phyloP scores from a whole-genome alignment of 2,329 filamentous ascomycete genomes.

The Albophoma yamanashiensis region DNA sequence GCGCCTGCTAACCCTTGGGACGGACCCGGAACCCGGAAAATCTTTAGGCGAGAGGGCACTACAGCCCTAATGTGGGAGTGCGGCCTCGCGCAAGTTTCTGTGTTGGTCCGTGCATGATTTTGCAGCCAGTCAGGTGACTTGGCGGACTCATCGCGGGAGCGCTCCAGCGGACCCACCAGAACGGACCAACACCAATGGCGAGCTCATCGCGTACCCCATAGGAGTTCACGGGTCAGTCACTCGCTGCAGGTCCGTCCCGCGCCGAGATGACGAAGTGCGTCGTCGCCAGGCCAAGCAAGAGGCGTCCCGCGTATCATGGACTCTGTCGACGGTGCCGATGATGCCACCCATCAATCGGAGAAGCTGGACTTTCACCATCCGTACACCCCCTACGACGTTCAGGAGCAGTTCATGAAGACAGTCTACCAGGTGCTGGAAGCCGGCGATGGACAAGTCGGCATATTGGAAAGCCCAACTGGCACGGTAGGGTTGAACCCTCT shows the following conservation, averaged over 20 bases:
- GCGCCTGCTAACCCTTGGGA: constrained; percentile 18
- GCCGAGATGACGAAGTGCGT: not conserved
- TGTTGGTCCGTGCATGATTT: constrained; percentile 1
- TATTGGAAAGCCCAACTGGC: constrained; percentile 90
- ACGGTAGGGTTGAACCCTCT: constrained; percentile 31
- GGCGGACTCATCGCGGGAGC: constrained; percentile 10
- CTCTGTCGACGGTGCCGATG: constrained; percentile 4
- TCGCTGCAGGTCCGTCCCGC: not conserved
- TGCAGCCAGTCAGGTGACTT: constrained; percentile 18
- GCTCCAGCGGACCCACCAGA: constrained; percentile 9
- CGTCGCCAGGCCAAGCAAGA: not conserved
- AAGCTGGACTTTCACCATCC: constrained; percentile 70
- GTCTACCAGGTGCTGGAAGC: constrained; percentile 67
- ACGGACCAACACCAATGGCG: constrained; percentile 3
- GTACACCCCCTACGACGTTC: constrained; percentile 78
- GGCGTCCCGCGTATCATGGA: not conserved
- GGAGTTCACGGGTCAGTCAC: not conserved
- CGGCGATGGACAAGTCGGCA: constrained; percentile 65
- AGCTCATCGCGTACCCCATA: not conserved
- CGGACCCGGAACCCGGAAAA: constrained; percentile 16
- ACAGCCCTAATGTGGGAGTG: constrained; percentile 25
- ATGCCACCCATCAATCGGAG: constrained; percentile 11
- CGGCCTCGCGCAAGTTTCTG: not conserved
- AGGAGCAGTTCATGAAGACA: constrained; percentile 76
- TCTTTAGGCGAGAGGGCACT: constrained; percentile 30